These are phyloP conservation scores for Metschnikowia cubensis DNA, from an alignment of 805 yeast genomes.

Conservation along the genomic window DNA sequence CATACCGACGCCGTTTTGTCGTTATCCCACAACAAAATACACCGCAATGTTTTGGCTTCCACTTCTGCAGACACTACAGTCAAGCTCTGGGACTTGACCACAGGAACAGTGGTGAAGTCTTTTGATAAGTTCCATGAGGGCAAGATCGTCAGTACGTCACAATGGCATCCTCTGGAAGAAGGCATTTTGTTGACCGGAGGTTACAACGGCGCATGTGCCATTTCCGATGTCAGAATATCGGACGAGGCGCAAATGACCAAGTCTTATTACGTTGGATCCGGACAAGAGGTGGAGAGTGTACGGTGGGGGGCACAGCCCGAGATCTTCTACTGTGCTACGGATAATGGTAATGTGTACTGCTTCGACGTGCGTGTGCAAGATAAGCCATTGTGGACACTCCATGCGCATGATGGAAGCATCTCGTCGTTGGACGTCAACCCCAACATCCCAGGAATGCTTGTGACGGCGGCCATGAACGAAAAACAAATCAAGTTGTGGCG, in stretches of 20 bases:
- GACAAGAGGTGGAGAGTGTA: constrained; percentile 83
- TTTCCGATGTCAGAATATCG: constrained; percentile 80
- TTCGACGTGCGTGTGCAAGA: constrained; percentile 73
- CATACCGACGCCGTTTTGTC: constrained; percentile 95
- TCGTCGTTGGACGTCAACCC: constrained; percentile 71
- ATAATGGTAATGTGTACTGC: constrained; percentile 82
- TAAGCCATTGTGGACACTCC: constrained; percentile 87
- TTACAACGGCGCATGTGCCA: constrained; percentile 77
- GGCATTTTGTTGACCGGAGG: constrained; percentile 84
- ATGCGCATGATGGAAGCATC: constrained; percentile 95
- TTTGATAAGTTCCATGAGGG: constrained; percentile 66
- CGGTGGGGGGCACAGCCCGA: constrained; percentile 59
- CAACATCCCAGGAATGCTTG: constrained; percentile 66
- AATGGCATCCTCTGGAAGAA: constrained; percentile 73
- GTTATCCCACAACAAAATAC: constrained; percentile 73
- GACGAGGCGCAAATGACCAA: constrained; percentile 58
- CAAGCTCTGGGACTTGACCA: constrained; percentile 88
- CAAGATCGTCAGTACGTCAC: constrained; percentile 78
- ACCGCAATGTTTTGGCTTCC: constrained; percentile 83
- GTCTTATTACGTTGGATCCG: constrained; percentile 55
- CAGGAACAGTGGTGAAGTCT: constrained; percentile 74
- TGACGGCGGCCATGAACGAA: constrained; percentile 90
- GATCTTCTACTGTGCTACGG: constrained; percentile 82
- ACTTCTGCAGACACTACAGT: constrained; percentile 95
- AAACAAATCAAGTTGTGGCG: constrained; percentile 87